These are phyloP conservation scores for Lagenaria siceraria DNA, from an alignment of 306 rosid species.

Conservation along the genomic window DNA sequence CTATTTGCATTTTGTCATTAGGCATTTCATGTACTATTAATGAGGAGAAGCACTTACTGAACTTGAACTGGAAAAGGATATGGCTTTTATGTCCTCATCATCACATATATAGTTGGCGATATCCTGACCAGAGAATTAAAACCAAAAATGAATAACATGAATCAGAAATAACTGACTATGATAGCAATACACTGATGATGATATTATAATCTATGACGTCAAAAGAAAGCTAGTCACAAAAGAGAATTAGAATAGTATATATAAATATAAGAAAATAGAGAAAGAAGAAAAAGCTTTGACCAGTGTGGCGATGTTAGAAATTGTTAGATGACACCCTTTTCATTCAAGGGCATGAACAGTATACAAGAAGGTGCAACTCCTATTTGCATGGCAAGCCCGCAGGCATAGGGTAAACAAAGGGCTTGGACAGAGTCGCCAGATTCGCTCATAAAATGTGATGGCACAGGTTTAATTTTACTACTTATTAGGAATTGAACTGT, in stretches of 20 bases:
- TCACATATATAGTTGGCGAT: constrained; percentile 45
- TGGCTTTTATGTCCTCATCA: constrained; percentile 57
- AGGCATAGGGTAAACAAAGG: not conserved
- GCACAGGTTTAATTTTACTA: not conserved
- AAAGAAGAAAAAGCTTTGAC: not conserved
- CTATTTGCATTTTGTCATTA: not conserved
- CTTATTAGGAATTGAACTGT: not conserved
- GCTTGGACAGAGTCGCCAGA: not conserved
- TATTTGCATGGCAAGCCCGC: not conserved
- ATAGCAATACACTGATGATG: not conserved
- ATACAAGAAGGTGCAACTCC: not conserved
- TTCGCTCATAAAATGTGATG: not conserved
- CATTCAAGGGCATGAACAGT: not conserved
- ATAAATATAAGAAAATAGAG: not conserved
- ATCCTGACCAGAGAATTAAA: constrained; percentile 30
- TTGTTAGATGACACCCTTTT: not conserved
- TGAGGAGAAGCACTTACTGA: constrained; percentile 30
- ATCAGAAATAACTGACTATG: not conserved
- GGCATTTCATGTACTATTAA: not conserved
- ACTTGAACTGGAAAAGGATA: constrained; percentile 43
- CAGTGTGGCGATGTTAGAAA: not conserved
- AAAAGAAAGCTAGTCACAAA: not conserved
- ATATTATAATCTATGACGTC: not conserved
- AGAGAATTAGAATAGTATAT: not conserved
- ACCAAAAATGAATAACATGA: constrained; percentile 1